These are phyloP conservation scores for Apium graveolens DNA, from an alignment of 129 eudicot genomes.

Conservation along the genomic window DNA sequence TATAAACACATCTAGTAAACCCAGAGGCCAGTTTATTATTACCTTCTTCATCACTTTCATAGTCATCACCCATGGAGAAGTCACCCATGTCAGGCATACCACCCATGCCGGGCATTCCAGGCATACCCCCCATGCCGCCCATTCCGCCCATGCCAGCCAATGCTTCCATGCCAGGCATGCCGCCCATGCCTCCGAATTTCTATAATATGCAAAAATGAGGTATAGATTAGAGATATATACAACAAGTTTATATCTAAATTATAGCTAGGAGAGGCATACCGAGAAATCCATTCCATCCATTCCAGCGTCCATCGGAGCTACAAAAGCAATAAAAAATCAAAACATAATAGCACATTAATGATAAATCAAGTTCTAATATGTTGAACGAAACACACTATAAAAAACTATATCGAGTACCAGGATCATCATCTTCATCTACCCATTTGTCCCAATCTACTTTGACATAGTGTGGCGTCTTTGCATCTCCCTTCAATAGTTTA, in stretches of 20 bases:
- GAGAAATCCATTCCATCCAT: constrained; percentile 91
- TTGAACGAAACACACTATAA: not conserved
- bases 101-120: constrained; percentile 36
- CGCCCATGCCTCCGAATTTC: constrained; percentile 42
- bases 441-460: constrained; percentile 99
- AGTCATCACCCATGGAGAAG: constrained; percentile 43
- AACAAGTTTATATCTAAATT: not conserved
- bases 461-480: constrained; percentile 67
- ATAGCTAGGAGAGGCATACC: constrained; percentile 26
- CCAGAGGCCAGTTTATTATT: not conserved
- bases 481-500: constrained; percentile 62
- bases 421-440: constrained; percentile 91
- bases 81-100: constrained; percentile 23
- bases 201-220: constrained; percentile 1
- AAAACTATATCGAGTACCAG: constrained; percentile 26
- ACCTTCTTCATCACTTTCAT: constrained; percentile 79
- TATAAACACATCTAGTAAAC: not conserved
- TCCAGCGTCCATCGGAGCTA: constrained; percentile 48
- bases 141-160: constrained; percentile 16
- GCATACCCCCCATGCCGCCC: constrained; percentile 33
- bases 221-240: not conserved
- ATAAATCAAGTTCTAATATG: not conserved
- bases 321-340: not conserved
- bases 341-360: not conserved
- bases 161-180: constrained; percentile 6